Evolutionary conservation across 2,329 filamentous ascomycete species (phyloP).

Genomic region (Botrytis pseudocinerea): DNA sequence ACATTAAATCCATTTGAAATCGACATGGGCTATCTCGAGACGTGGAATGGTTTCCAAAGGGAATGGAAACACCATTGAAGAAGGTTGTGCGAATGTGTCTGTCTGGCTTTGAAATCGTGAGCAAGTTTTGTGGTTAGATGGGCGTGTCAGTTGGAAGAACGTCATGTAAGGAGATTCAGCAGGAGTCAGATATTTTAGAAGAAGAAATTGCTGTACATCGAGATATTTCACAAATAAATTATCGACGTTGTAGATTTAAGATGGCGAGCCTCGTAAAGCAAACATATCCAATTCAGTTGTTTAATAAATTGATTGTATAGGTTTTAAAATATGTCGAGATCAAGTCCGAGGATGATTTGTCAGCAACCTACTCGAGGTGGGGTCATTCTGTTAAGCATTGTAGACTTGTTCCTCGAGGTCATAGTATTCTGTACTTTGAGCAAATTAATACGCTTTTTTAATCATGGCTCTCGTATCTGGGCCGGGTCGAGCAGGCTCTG

Average conservation of each 20-base stretch:
- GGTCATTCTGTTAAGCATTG: not conserved
- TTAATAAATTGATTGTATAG: not conserved
- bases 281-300: not conserved
- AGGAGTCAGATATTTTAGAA: not conserved
- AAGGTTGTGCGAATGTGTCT: not conserved
- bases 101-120: not conserved
- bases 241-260: not conserved
- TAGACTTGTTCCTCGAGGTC: not conserved
- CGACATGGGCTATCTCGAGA: not conserved
- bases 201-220: not conserved
- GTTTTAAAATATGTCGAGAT: not conserved
- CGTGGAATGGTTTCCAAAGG: not conserved
- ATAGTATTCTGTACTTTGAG: not conserved
- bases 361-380: not conserved
- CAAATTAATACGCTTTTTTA: not conserved
- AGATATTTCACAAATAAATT: not conserved
- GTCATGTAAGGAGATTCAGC: not conserved
- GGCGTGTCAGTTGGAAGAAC: not conserved
- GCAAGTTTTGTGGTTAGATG: not conserved
- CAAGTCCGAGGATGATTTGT: not conserved
- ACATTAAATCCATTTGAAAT: not conserved
- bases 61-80: slow-evolving; percentile 22
- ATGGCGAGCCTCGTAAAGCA: not conserved
- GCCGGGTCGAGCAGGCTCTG: slow-evolving; percentile 35
- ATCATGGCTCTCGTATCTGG: slow-evolving; percentile 41